These are phyloP conservation scores for Cymbopogon flexuosus DNA, from an alignment of 202 grass and related monocot genomes.

Conservation along the genomic window DNA sequence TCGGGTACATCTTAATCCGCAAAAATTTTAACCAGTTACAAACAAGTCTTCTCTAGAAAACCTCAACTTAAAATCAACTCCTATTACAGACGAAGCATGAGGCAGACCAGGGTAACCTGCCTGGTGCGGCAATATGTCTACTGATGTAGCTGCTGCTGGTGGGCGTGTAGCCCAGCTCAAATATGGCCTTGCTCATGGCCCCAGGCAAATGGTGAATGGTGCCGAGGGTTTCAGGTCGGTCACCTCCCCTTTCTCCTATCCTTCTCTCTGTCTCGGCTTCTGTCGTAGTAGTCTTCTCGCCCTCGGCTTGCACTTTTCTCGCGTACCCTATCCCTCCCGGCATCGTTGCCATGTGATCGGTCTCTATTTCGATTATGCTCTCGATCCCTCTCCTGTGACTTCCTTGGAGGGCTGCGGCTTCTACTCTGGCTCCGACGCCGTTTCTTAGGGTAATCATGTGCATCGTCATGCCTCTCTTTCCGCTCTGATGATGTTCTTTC, in stretches of 20 bases:
- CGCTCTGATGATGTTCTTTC: slow-evolving; percentile 52
- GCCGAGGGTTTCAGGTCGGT: neutral
- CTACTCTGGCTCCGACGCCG: slow-evolving; percentile 49
- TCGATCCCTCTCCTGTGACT: slow-evolving; percentile 65
- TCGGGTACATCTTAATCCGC: neutral
- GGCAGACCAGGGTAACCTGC: neutral
- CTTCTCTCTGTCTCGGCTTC: slow-evolving; percentile 51
- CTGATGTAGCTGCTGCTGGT: neutral
- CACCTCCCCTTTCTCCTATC: slow-evolving; percentile 68
- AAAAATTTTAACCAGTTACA: slow-evolving; percentile 19
- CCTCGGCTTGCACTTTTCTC: slow-evolving; percentile 67
- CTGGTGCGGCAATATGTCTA: neutral
- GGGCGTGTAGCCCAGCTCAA: neutral
- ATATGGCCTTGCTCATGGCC: neutral
- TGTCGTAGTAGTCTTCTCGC: slow-evolving; percentile 53
- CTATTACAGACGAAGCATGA: neutral
- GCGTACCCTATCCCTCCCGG: slow-evolving; percentile 37
- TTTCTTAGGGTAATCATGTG: slow-evolving; percentile 55
- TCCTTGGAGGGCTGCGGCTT: slow-evolving; percentile 73
- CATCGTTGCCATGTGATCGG: slow-evolving; percentile 44
- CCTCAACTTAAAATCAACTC: neutral
- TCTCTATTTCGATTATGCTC: slow-evolving; percentile 54
- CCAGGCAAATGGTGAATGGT: slow-evolving; percentile 8
- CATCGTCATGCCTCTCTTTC: slow-evolving; percentile 56
- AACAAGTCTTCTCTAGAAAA: slow-evolving; percentile 12